Percentiles rank a stretch among this genome's conserved stretches.
These are phyloP conservation scores for Spergularia azorica DNA, from an alignment of 179 eudicot genomes.

Conservation along the genomic window DNA sequence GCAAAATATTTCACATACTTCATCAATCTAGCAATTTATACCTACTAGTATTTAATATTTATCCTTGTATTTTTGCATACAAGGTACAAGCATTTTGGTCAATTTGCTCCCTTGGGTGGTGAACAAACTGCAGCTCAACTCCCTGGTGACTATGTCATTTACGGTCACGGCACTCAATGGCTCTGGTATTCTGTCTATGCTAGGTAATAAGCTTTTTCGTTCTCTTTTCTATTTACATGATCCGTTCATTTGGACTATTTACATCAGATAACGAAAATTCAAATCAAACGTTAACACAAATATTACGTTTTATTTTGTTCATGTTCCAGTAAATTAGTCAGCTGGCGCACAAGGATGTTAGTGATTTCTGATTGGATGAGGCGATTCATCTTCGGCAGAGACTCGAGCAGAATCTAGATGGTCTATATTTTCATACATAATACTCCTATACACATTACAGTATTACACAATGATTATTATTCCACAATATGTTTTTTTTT, in stretches of 20 bases:
- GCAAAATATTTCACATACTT: too few relatives aligned
- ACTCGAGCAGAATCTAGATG: constrained; percentile 55
- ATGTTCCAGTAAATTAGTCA: constrained; percentile 60
- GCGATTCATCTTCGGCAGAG: constrained; percentile 60
- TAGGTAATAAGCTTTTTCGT: constrained; percentile 35
- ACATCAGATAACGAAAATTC: too few relatives aligned
- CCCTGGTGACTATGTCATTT: constrained; percentile 78
- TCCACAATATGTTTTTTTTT: too few relatives aligned
- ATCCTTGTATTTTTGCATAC: background rate
- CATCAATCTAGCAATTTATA: too few relatives aligned
- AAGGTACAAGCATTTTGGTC: constrained; percentile 76
- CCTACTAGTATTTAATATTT: too few relatives aligned
- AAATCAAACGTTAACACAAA: too few relatives aligned
- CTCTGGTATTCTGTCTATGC: constrained; percentile 87
- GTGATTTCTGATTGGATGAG: constrained; percentile 62
- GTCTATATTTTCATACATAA: background rate
- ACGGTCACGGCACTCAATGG: constrained; percentile 79
- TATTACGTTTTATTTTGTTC: background rate
- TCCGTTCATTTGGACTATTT: too few relatives aligned
- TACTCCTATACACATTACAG: too few relatives aligned
- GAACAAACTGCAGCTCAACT: constrained; percentile 79
- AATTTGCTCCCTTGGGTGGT: constrained; percentile 81
- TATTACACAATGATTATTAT: too few relatives aligned
- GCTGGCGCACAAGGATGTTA: constrained; percentile 72
- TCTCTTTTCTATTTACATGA: too few relatives aligned